Conservation (phyloP, 257 asterid species). For the Agastache rugosa region DNA sequence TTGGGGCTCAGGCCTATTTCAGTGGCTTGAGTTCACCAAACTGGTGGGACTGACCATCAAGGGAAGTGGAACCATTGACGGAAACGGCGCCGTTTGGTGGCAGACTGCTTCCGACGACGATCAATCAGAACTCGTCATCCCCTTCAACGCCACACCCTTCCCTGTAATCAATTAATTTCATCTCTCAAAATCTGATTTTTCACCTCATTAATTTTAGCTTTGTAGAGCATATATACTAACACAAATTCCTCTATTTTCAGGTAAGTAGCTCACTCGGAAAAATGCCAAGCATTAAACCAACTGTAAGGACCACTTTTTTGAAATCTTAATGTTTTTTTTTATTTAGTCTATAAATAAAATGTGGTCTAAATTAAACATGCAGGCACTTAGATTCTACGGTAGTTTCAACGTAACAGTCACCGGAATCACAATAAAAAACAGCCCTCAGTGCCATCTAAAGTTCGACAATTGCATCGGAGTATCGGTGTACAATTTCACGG, state of each 20-base stretch:
- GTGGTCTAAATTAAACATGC: not conserved
- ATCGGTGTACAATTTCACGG: constrained; percentile 64
- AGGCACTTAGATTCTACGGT: constrained; percentile 90
- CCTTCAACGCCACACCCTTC: constrained; percentile 54
- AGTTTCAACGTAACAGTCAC: constrained; percentile 84
- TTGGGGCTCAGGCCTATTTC: constrained; percentile 85
- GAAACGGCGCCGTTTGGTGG: constrained; percentile 94
- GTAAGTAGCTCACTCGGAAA: constrained; percentile 50
- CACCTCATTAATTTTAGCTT: not conserved
- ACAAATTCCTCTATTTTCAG: constrained; percentile 42
- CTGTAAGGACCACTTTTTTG: constrained; percentile 56
- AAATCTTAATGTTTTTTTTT: not conserved
- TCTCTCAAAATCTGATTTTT: not conserved
- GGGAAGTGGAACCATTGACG: constrained; percentile 79
- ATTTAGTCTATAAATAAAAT: too few relatives aligned
- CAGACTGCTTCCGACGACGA: constrained; percentile 56
- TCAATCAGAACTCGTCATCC: constrained; percentile 60
- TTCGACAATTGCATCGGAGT: constrained; percentile 87
- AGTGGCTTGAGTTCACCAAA: constrained; percentile 86
- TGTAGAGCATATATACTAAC: not conserved
- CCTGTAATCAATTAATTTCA: constrained; percentile 45
- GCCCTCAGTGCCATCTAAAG: constrained; percentile 89
- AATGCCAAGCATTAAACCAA: constrained; percentile 88
- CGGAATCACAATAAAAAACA: constrained; percentile 74
- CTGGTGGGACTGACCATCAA: constrained; percentile 74